Conservation (phyloP, 2,329 filamentous ascomycete genomes). For the Lasiodiplodia theobromae region DNA sequence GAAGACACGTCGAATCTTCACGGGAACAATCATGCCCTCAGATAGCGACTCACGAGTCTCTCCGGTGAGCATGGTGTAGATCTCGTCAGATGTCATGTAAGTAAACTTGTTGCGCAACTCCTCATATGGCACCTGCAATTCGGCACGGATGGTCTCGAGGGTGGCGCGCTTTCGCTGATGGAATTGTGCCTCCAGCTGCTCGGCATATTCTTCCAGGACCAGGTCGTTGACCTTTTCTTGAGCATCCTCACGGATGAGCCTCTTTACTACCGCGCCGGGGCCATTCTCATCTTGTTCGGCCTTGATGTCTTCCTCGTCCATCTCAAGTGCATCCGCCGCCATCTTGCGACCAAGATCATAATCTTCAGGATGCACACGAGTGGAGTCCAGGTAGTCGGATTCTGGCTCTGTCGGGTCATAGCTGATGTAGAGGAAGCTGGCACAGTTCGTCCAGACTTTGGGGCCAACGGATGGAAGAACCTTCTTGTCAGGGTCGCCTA, state of each 20-base stretch:
- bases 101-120: slow-evolving; percentile 86
- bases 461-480: slow-evolving; percentile 82
- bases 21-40: slow-evolving; percentile 91
- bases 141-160: slow-evolving; percentile 92
- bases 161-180: slow-evolving; percentile 95
- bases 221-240: slow-evolving; percentile 96
- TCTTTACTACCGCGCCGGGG: slow-evolving; percentile 86
- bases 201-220: slow-evolving; percentile 94
- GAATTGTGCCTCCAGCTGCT: slow-evolving; percentile 91
- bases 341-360: slow-evolving; percentile 98
- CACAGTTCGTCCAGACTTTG: slow-evolving; percentile 94
- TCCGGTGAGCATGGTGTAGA: slow-evolving; percentile 96
- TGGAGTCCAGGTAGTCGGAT: slow-evolving; percentile 94
- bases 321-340: slow-evolving; percentile 93
- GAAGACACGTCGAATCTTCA: slow-evolving; percentile 86
- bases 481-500: slow-evolving; percentile 80
- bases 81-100: slow-evolving; percentile 73
- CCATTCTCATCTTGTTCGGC: slow-evolving; percentile 91
- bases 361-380: slow-evolving; percentile 96
- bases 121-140: slow-evolving; percentile 91
- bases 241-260: slow-evolving; percentile 92
- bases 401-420: slow-evolving; percentile 83
- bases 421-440: slow-evolving; percentile 90
- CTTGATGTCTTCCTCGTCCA: slow-evolving; percentile 98
- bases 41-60: slow-evolving; percentile 84